Evolutionary conservation across 495 filamentous ascomycete species (phyloP), one percentile per base, ranked within the genome.

Genomic region (Neurospora cerealis): DNA sequence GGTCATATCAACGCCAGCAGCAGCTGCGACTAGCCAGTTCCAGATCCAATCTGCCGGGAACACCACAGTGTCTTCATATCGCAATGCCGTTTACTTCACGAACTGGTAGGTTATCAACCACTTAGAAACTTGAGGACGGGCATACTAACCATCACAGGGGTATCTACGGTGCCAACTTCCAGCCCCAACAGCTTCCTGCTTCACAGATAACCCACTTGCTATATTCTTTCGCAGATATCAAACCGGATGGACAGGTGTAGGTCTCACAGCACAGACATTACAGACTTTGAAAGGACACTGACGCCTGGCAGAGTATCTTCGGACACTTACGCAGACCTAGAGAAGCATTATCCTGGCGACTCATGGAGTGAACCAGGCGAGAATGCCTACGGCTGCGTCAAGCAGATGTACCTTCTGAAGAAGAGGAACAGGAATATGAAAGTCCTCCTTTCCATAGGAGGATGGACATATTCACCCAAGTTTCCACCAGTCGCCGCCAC

Each of bases 211-310:
- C 92, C 13, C 94, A 97, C 79, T 84, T 97, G 1, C 85, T 97
- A 5, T 97, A 97, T 77, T 88, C 95, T 37, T 97, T 97, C 80
- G 94, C 92, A 60, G 94, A 96, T 78, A 87, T 97, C 44, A 88
- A 87, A 1, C 86, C 90, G 0, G 92, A 95, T 70, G 94, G 94
- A 21, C 91, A 94, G 81, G 93, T 97, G 87, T 94, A 87, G 74
- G 87, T 83, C 38, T 37, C 21, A 37, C 17, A 17, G 11, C 5
- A 38, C 1, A 9, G 2, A 36, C 2, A 2, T 21, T 28, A n/a
- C 13, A 32, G 8, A 70, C 32, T 38, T 41, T 60, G 69, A 42
- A 66, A 28, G 15, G 7, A 17, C 32, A 71, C 60, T 71, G 10
- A 44, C 32, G 21, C 9, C 2, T 40, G 4, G 15, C 75, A 87